Evolutionary conservation across 2,329 filamentous ascomycete species (phyloP).

Genomic region (Thielaviopsis cerberus): DNA sequence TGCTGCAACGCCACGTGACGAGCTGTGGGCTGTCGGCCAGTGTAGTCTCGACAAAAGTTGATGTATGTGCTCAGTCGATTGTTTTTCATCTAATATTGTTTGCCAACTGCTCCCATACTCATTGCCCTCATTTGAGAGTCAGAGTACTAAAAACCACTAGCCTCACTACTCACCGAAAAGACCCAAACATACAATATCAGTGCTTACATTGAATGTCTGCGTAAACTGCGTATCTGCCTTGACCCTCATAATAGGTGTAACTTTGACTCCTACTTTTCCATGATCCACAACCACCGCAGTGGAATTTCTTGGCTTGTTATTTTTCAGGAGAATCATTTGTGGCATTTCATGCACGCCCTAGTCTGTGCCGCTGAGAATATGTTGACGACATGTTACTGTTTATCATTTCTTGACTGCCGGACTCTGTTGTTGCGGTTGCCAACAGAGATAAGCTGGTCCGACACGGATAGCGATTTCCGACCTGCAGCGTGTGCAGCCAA

Average conservation of each 20-base stretch:
- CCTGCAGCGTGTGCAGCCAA: too few species aligned
- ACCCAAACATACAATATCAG: too few species aligned
- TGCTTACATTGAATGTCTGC: too few species aligned
- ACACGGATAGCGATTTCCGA: too few species aligned
- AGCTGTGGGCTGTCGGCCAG: too few species aligned
- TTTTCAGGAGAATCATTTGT: not conserved
- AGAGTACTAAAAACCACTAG: not conserved
- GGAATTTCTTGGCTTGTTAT: not conserved
- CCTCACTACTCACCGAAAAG: too few species aligned
- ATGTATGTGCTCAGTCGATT: not conserved
- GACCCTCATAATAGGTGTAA: too few species aligned
- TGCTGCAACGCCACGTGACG: not conserved
- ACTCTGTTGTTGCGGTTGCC: too few species aligned
- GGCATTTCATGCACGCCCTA: not conserved
- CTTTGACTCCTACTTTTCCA: not conserved
- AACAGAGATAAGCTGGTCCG: too few species aligned
- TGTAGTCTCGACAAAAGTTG: not conserved
- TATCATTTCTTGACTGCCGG: not conserved
- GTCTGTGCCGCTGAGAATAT: not conserved
- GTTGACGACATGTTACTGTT: not conserved
- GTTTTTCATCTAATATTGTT: not conserved
- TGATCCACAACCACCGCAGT: not conserved
- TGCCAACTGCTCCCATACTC: too few species aligned
- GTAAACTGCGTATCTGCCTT: too few species aligned
- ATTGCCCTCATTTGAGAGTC: too few species aligned